Evolutionary conservation across 768 basidiomycete species (phyloP), one percentile per base, ranked within the genome.

Genomic region (Amanita pseudoporphyria): DNA sequence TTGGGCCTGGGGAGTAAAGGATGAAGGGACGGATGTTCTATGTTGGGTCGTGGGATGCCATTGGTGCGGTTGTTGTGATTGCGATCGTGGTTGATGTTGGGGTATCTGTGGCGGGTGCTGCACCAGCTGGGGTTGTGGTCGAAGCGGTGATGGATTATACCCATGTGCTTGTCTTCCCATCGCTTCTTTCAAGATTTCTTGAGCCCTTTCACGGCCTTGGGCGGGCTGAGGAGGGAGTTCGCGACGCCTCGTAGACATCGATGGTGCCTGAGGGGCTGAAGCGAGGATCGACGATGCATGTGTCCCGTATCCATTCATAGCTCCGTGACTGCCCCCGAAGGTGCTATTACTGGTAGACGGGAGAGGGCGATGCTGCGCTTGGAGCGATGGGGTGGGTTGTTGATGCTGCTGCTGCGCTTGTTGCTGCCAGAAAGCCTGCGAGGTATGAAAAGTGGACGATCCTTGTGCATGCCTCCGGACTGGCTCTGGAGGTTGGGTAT

Each of bases 361-460:
- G 14, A 46, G 47, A 6, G 46, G 9, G 6, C 36, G 42, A 35
- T 45, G 38, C 18, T 40, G 44, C n/a, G 31, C 18, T 33, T 52
- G 52, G 26, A 22, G 35, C 16, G 50, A 32, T 21, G 51, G 41
- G 16, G 52, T 22, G 14, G 26, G 52, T 38, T 32, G 31, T 21
- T 46, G 42, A 13, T 52, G 53, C 36, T 55, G 56, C 47, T 52
- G 56, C 40, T 55, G 58, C 13, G 37, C 47, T 39, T 60, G 62
- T 40, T 53, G 30, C 33, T 56, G 57, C 32, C 57, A 57, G 52
- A 58, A 60, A 18, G 49, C 47, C 28, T 55, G 54, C 24, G 52
- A 53, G 41, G 47, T 19, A 9, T 22, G 47, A 40, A 48, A 48
- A 48, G 2, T 35, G 14, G 40, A 39, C 12, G 40, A 18, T 3